Evolutionary conservation across 2,329 filamentous ascomycete species (phyloP).

Genomic region (Stemphylium lycopersici): DNA sequence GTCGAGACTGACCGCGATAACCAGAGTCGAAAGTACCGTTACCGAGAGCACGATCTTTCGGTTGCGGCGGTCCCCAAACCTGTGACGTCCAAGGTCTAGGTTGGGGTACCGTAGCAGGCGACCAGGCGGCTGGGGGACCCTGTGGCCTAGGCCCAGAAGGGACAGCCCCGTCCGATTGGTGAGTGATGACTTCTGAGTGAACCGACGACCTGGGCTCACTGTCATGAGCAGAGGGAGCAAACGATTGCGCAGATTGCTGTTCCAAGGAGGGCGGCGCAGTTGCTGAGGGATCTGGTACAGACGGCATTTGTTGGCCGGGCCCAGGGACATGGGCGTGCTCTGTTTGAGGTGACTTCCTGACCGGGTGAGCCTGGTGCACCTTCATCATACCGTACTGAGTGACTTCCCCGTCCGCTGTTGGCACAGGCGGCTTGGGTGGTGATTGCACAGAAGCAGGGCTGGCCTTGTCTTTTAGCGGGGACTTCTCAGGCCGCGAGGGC

Average conservation of each 20-base stretch:
- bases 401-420: slow-evolving; percentile 62
- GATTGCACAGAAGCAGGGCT: slow-evolving; percentile 44
- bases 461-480: slow-evolving; percentile 55
- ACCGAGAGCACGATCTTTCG: slow-evolving; percentile 72
- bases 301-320: slow-evolving; percentile 7
- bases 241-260: slow-evolving; percentile 24
- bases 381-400: slow-evolving; percentile 69
- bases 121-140: slow-evolving; percentile 34
- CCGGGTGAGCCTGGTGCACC: slow-evolving; percentile 62
- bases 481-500: slow-evolving; percentile 43
- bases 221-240: slow-evolving; percentile 30
- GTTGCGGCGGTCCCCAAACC: slow-evolving; percentile 74
- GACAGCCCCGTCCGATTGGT: slow-evolving; percentile 26
- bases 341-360: slow-evolving; percentile 42
- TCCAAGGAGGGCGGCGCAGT: slow-evolving; percentile 26
- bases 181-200: slow-evolving; percentile 20
- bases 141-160: slow-evolving; percentile 34
- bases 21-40: slow-evolving; percentile 77
- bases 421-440: slow-evolving; percentile 65
- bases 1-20: slow-evolving; percentile 57
- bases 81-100: slow-evolving; percentile 53
- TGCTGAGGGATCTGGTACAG: slow-evolving; percentile 25
- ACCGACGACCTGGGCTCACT: slow-evolving; percentile 23
- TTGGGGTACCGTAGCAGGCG: slow-evolving; percentile 32
- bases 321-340: slow-evolving; percentile 25